Percentiles rank a stretch among this genome's conserved stretches.
Conservation (phyloP, 306 rosid species). For the Calophaca sinica region DNA sequence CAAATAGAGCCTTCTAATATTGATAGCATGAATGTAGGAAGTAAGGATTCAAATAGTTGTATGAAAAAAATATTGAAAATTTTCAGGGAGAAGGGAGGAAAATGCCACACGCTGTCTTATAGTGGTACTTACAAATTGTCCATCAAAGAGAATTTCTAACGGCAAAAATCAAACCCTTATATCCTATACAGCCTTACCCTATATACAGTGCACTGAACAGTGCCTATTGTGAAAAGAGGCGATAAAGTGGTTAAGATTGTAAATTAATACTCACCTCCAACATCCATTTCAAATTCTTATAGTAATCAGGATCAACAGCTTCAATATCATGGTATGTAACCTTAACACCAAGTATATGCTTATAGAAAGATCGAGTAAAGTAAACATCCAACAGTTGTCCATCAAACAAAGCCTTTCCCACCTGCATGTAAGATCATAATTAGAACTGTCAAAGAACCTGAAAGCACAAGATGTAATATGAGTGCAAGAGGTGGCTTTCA, state of each 20-base stretch:
- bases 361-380: conserved; percentile 98
- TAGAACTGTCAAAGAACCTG: conserved; percentile 37
- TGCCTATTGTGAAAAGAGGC: conserved; percentile 4
- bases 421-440: conserved; percentile 63
- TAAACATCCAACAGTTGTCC: conserved; percentile 98
- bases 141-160: neutral
- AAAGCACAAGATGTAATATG: conserved; percentile 2
- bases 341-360: conserved; percentile 94
- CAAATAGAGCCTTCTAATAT: neutral
- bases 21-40: neutral
- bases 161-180: conserved; percentile 16
- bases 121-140: neutral
- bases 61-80: neutral
- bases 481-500: too few species aligned
- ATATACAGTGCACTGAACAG: neutral
- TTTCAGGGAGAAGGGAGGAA: neutral
- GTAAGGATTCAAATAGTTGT: too few species aligned
- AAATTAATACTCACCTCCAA: conserved; percentile 75
- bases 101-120: neutral
- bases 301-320: conserved; percentile 98
- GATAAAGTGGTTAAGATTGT: conserved; percentile 24
- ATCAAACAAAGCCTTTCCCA: conserved; percentile 96
- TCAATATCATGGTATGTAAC: conserved; percentile 99
- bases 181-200: neutral
- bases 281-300: conserved; percentile 99